Conservation (phyloP, 2,329 filamentous ascomycete species). For the Emergomyces africanus region DNA sequence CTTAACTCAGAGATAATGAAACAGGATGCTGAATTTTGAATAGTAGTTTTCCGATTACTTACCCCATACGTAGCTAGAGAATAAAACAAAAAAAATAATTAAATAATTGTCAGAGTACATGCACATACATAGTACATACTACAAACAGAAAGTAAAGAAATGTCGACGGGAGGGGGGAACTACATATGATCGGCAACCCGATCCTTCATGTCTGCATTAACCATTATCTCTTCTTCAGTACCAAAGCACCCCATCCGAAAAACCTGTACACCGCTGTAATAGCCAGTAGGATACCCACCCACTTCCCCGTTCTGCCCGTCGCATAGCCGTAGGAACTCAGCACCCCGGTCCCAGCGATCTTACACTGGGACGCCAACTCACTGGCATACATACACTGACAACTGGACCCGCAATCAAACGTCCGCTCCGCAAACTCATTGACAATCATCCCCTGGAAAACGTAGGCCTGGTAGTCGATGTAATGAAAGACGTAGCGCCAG, state of each 20-base stretch:
- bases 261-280: slow-evolving; percentile 64
- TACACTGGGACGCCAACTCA: slow-evolving; percentile 48
- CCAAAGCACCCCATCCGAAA: slow-evolving; percentile 45
- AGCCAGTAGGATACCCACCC: slow-evolving; percentile 63
- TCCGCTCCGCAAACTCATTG: slow-evolving; percentile 60
- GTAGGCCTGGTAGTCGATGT: slow-evolving; percentile 76
- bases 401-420: slow-evolving; percentile 46
- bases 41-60: neutral
- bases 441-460: slow-evolving; percentile 92
- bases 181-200: neutral
- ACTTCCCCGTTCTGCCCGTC: slow-evolving; percentile 49
- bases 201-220: neutral
- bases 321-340: slow-evolving; percentile 57
- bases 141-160: neutral
- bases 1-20: too few species aligned
- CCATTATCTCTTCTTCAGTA: neutral
- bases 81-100: neutral
- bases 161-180: neutral
- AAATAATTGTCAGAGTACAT: neutral
- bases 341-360: slow-evolving; percentile 59
- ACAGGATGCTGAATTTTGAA: too few species aligned
- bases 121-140: neutral
- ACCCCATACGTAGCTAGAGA: neutral
- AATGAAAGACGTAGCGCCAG: slow-evolving; percentile 78
- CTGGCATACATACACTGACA: slow-evolving; percentile 63